A percentile compares a stretch with the other conserved stretches of the same genome.
Conservation (phyloP, 1,284 basidiomycete species). For the Rhodofomes roseus region DNA sequence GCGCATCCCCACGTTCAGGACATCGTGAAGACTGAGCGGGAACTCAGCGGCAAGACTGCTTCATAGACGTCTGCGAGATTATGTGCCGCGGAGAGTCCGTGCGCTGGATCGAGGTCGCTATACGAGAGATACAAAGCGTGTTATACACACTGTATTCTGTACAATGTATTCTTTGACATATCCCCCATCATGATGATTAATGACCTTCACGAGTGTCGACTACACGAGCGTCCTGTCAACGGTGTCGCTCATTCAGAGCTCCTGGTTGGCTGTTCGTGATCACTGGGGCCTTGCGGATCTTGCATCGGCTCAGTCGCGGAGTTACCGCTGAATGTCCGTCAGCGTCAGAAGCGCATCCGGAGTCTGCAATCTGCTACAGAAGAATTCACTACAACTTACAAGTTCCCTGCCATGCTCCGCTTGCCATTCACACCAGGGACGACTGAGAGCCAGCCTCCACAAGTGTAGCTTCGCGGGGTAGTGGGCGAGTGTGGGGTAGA, state of each 20-base stretch:
- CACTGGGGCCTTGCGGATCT: neutral
- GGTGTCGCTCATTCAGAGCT: too few relatives aligned
- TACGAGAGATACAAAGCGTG: neutral
- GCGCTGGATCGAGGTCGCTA: neutral
- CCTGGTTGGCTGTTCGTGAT: neutral
- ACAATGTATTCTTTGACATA: neutral
- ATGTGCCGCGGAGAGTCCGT: neutral
- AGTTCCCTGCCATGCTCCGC: too few relatives aligned
- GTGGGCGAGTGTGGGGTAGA: neutral
- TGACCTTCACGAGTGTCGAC: neutral
- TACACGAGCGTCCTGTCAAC: too few relatives aligned
- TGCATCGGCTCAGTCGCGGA: neutral
- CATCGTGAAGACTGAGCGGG: conserved; percentile 63
- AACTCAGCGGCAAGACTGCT: conserved; percentile 42
- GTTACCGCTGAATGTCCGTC: neutral
- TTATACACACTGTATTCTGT: neutral
- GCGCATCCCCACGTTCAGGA: conserved; percentile 67
- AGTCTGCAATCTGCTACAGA: neutral
- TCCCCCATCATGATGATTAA: neutral
- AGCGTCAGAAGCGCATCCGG: neutral
- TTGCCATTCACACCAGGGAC: too few relatives aligned
- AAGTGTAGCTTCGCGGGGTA: neutral
- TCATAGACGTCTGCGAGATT: neutral
- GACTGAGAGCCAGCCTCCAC: too few relatives aligned
- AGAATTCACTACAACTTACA: too few relatives aligned